Base-by-base conservation (phyloP, 345 rosid genomes). In the Sonneratia caseolaris region DNA sequence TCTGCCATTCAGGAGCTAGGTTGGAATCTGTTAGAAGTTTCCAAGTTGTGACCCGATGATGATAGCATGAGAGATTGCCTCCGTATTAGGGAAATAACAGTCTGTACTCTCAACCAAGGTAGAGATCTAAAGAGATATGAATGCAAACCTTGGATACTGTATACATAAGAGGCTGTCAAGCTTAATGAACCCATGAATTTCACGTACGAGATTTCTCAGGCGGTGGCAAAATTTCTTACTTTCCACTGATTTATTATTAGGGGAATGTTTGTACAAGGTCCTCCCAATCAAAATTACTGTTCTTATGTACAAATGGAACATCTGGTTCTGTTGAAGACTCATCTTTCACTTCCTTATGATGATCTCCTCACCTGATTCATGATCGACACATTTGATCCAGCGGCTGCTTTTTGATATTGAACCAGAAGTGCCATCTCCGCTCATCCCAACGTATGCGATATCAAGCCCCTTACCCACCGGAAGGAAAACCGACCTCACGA, bases 401-500 rank as follows among this genome's bases (percentile, higher is more conserved):
- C 93, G 89, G 84, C 86, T 85, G 68, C 77, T 68, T 70, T 74
- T 48, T 55, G 66, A 77, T 69, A 66, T 77, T n/a, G 71, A 36
- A 67, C 84, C 64, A 0, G 71, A 68, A 66, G 35, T 13, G 70
- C 71, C 76, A 45, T 77, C 81, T 38, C 82, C 71, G 1, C 68
- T 37, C 21, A 82, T 82, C 37, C 87, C 92, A 11, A 88, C 76
- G 73, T 91, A 86, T 57, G 86, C 95, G 13, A 94, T 81, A 79
- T 91, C 96, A 71, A 94, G 81, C 27, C 98, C 98, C 14, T 79
- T 76, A n/a, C 96, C 96, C 10, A 89, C 95, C 0, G 97, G 98
- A 49, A 91, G 68, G 68, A 83, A 73, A 81, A 80, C 88, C 0
- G 98, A 81, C 49, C 92, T 81, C 0, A 83, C 89, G 3, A 93